A percentile compares a stretch with the other conserved stretches of the same genome.
phyloP scores from a whole-genome alignment of 176 grass and related monocot species.

The Microstegium vimineum region DNA sequence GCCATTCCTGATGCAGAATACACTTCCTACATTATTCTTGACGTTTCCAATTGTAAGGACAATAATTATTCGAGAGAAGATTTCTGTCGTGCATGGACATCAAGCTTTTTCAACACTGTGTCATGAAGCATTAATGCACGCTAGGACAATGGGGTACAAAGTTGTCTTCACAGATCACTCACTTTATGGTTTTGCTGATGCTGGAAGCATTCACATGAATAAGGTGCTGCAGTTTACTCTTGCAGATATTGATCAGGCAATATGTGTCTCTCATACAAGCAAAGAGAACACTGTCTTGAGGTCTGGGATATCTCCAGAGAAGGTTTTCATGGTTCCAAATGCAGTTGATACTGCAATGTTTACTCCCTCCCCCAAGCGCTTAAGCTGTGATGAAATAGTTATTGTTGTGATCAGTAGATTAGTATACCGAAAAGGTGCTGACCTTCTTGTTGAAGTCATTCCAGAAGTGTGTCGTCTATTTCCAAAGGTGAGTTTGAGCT shows the following conservation, averaged over 20 bases:
- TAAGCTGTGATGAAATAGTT: conserved; percentile 77
- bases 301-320: conserved; percentile 80
- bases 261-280: conserved; percentile 95
- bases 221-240: conserved; percentile 97
- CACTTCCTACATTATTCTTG: conserved; percentile 78
- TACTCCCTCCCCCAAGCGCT: conserved; percentile 55
- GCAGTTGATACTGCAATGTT: conserved; percentile 98
- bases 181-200: conserved; percentile 90
- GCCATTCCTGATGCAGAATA: conserved; percentile 95
- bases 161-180: conserved; percentile 95
- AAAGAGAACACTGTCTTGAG: conserved; percentile 96
- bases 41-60: conserved; percentile 76
- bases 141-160: conserved; percentile 94
- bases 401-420: conserved; percentile 93
- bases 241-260: conserved; percentile 90
- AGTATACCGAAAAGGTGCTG: conserved; percentile 89
- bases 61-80: conserved; percentile 86
- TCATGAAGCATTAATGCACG: conserved; percentile 89
- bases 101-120: conserved; percentile 95
- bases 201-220: conserved; percentile 98
- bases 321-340: conserved; percentile 93
- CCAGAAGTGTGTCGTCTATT: conserved; percentile 86
- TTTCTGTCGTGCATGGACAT: conserved; percentile 93
- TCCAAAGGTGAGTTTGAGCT: conserved; percentile 67
- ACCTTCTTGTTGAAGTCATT: conserved; percentile 97